Base-by-base conservation (phyloP, 176 grass and related monocot genomes). In the Saccharum officinarum region DNA sequence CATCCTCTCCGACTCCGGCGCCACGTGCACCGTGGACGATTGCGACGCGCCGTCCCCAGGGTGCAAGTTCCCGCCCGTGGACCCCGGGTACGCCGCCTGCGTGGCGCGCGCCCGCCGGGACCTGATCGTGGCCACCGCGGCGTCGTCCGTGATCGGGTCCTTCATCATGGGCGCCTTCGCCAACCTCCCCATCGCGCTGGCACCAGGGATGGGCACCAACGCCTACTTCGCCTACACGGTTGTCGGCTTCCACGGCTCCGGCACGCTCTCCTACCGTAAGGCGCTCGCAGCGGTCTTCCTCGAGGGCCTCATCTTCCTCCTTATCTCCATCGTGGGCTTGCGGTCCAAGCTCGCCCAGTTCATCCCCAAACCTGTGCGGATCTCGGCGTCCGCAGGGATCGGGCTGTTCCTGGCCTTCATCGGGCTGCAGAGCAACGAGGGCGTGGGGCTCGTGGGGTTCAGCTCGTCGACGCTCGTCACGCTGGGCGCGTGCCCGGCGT, bases 181-280 rank as follows among this genome's bases (percentile, higher is more conserved):
- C 41, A 97, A 97, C 81, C 90, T 97, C n/a, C 91, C 94, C 8
- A 57, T 97, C 20, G 94, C 89, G 34, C 86, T 93, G 9, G 94
- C 94, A 0, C 91, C 94, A 0, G 94, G 91, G 61, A 97, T 97
- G 94, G 94, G 94, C 52, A 88, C 91, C 17, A 97, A 97, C 62
- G 94, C 94, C 28, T 97, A 97, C 84, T 97, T 97, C 73, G 84
- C 94, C 8, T 97, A 96, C 87, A 93, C 91, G 0, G 89, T 96
- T 54, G 91, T 96, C 11, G 94, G 94, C 0, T 96, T 90, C 80
- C 94, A 96, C 64, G 94, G 94, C 87, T 93, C 94, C 15, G 94
- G 94, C 50, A 84, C 75, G 49, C 87, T 97, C 63, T 55, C 85
- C 4, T 97, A 93, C 78, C 60, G 89, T 52, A 89, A 73, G 10